Conservation (phyloP, 2,329 filamentous ascomycete species). For the Byssothecium circinans region DNA sequence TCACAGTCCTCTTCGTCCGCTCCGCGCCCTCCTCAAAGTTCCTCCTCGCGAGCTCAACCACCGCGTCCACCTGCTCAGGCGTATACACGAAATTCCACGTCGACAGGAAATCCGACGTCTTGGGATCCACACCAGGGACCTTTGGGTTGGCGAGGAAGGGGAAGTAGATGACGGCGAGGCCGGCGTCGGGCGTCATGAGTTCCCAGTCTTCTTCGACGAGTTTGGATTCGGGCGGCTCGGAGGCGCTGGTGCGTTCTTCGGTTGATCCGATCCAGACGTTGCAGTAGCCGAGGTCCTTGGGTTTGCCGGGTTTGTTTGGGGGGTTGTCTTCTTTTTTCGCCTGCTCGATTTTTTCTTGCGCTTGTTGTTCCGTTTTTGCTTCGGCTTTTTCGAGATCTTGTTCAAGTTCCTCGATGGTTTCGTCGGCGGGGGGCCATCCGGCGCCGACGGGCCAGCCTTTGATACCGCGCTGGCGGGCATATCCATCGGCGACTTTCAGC, state of each 20-base stretch:
- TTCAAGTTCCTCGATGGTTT: slow-evolving; percentile 61
- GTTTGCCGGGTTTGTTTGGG: slow-evolving; percentile 34
- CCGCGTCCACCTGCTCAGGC: slow-evolving; percentile 82
- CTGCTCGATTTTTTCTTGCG: slow-evolving; percentile 63
- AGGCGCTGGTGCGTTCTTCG: slow-evolving; percentile 65
- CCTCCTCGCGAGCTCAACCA: slow-evolving; percentile 77
- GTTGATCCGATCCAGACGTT: slow-evolving; percentile 93
- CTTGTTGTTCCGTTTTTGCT: slow-evolving; percentile 61
- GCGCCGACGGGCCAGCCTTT: slow-evolving; percentile 93
- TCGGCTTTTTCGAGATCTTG: slow-evolving; percentile 70
- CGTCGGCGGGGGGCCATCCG: slow-evolving; percentile 78
- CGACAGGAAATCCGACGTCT: slow-evolving; percentile 79
- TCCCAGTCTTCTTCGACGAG: slow-evolving; percentile 64
- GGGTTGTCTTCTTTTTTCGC: slow-evolving; percentile 48
- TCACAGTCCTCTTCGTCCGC: slow-evolving; percentile 74
- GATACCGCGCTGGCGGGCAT: slow-evolving; percentile 84
- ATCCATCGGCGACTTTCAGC: slow-evolving; percentile 92
- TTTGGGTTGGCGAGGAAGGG: slow-evolving; percentile 83
- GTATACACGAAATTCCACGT: slow-evolving; percentile 99
- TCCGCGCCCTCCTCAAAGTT: slow-evolving; percentile 85
- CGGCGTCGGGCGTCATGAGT: slow-evolving; percentile 75
- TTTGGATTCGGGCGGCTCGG: slow-evolving; percentile 58
- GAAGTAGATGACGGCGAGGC: slow-evolving; percentile 87
- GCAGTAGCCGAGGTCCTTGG: slow-evolving; percentile 74
- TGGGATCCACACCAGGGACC: slow-evolving; percentile 79